A percentile compares a stretch with the other conserved stretches of the same genome.
Evolutionary conservation across 345 rosid species (phyloP).

Genomic region (Capsella bursapastoris): DNA sequence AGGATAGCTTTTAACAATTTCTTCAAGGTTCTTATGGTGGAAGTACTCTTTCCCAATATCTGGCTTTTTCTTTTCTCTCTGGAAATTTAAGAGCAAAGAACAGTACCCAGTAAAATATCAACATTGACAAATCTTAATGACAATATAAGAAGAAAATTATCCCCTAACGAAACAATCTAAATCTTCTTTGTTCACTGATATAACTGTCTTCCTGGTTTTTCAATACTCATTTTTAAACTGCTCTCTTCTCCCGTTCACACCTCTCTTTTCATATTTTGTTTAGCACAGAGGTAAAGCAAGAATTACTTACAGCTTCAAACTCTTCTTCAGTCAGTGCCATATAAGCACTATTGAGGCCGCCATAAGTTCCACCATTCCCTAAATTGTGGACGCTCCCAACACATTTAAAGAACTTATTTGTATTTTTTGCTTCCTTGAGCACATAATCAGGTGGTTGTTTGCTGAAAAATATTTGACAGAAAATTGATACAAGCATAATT

Average conservation of each 20-base stretch:
- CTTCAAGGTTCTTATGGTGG: constrained; percentile 88
- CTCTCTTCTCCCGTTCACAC: neutral
- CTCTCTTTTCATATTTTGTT: neutral
- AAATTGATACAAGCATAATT: constrained; percentile 29
- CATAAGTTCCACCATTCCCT: constrained; percentile 61
- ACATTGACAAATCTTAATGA: constrained; percentile 21
- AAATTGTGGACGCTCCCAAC: constrained; percentile 75
- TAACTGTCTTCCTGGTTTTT: constrained; percentile 20
- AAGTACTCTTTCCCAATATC: constrained; percentile 94
- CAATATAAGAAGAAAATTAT: constrained; percentile 1
- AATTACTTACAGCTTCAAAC: constrained; percentile 87
- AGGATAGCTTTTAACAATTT: constrained; percentile 84
- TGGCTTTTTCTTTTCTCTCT: constrained; percentile 93
- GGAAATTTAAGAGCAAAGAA: constrained; percentile 39
- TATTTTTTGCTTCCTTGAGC: constrained; percentile 90
- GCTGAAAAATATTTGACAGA: constrained; percentile 56
- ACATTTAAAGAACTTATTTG: constrained; percentile 91
- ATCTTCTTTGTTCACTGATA: constrained; percentile 12
- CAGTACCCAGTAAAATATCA: neutral
- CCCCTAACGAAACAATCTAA: constrained; percentile 8
- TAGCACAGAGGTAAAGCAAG: constrained; percentile 13
- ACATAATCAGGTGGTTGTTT: constrained; percentile 96
- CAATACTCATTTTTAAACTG: neutral
- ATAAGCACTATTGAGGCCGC: constrained; percentile 67
- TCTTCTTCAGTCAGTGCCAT: constrained; percentile 84